Conservation (phyloP, 2,329 filamentous ascomycete species). For the Aureobasidium sp. region DNA sequence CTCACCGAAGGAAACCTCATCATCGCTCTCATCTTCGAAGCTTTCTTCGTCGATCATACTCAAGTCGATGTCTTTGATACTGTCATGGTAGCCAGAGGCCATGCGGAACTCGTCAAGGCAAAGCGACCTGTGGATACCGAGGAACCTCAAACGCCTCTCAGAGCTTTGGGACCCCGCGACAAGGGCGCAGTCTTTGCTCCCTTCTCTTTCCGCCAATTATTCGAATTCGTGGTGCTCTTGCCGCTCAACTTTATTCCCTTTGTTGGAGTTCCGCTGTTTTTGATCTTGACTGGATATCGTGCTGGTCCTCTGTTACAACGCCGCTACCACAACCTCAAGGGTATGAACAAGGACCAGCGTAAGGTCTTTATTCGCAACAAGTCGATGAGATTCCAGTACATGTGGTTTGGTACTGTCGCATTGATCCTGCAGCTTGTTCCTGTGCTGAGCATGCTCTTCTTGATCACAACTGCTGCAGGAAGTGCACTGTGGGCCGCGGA, state of each 20-base stretch:
- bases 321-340: slow-evolving; percentile 77
- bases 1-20: slow-evolving; percentile 60
- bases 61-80: slow-evolving; percentile 79
- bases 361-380: slow-evolving; percentile 60
- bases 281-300: slow-evolving; percentile 79
- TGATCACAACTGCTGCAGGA: slow-evolving; percentile 78
- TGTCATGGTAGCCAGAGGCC: slow-evolving; percentile 65
- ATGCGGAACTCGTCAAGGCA: slow-evolving; percentile 57
- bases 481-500: slow-evolving; percentile 80
- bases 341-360: slow-evolving; percentile 65
- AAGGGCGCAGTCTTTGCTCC: slow-evolving; percentile 72
- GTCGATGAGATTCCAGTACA: slow-evolving; percentile 69
- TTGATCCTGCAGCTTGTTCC: slow-evolving; percentile 70
- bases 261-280: slow-evolving; percentile 75
- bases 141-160: slow-evolving; percentile 65
- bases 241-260: slow-evolving; percentile 82
- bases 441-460: slow-evolving; percentile 85
- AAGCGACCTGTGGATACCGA: slow-evolving; percentile 60
- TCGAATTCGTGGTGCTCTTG: slow-evolving; percentile 63
- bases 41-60: slow-evolving; percentile 59
- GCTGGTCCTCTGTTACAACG: slow-evolving; percentile 86
- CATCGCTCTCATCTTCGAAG: slow-evolving; percentile 50
- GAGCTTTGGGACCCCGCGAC: slow-evolving; percentile 76
- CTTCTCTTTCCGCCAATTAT: slow-evolving; percentile 83
- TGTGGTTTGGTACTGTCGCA: slow-evolving; percentile 77